These are phyloP conservation scores for Ganoderma lucidum DNA, from an alignment of 1,284 basidiomycete species.

Conservation along the genomic window DNA sequence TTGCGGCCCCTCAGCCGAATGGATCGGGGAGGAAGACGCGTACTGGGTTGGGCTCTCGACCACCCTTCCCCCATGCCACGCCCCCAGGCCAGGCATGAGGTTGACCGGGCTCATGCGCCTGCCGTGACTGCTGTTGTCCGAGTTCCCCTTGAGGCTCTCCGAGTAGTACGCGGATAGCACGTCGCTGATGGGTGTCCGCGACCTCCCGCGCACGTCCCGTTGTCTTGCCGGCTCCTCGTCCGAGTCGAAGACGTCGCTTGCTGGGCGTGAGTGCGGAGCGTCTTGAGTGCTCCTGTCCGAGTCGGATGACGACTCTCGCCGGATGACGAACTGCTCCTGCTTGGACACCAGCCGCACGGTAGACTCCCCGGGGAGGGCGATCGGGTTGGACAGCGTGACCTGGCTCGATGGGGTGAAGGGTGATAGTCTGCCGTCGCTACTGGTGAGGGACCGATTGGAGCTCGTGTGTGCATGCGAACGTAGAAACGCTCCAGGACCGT, in stretches of 20 bases:
- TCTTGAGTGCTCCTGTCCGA: conserved; percentile 4
- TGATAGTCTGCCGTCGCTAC: background rate
- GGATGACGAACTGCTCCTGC: conserved; percentile 27
- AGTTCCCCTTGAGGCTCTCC: conserved; percentile 19
- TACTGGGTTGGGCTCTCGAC: conserved; percentile 10
- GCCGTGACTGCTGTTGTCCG: conserved; percentile 1
- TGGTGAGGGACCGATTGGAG: background rate
- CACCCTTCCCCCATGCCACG: conserved; percentile 10
- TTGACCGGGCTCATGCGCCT: background rate
- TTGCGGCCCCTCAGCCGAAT: background rate
- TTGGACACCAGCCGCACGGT: conserved; percentile 44
- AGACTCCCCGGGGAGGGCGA: conserved; percentile 29
- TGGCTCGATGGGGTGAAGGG: background rate
- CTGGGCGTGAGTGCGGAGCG: background rate
- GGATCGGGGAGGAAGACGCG: conserved; percentile 1
- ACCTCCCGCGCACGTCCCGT: conserved; percentile 18
- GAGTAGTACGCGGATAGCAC: conserved; percentile 39
- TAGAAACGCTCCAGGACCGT: conserved; percentile 20
- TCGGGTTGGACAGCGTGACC: conserved; percentile 16
- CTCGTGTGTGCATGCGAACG: conserved; percentile 1
- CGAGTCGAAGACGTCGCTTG: conserved; percentile 19
- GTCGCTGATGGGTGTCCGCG: conserved; percentile 37
- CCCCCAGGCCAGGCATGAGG: background rate
- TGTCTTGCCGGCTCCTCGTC: conserved; percentile 19
- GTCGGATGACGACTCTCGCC: background rate